phyloP scores from a whole-genome alignment of 2,329 filamentous ascomycete genomes.

The Colletotrichum lindemuthianum region DNA sequence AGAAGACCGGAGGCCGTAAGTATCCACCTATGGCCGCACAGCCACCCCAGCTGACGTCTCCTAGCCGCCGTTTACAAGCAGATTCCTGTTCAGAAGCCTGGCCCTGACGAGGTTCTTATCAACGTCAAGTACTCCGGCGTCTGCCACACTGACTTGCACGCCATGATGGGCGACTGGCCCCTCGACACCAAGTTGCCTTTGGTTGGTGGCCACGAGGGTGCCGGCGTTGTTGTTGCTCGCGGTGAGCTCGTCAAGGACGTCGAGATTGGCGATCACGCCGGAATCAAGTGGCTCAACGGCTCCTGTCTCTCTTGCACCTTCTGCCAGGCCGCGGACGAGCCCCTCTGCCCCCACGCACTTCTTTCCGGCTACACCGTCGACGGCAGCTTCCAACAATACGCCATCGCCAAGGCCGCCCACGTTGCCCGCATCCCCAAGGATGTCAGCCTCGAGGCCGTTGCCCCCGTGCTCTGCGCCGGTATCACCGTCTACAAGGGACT shows the following conservation, averaged over 20 bases:
- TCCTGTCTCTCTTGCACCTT: conserved; percentile 85
- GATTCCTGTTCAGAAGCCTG: conserved; percentile 84
- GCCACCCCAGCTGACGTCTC: conserved; percentile 22
- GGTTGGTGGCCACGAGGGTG: conserved; percentile 83
- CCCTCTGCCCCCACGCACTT: conserved; percentile 78
- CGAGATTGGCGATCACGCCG: conserved; percentile 84
- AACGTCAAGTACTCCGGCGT: conserved; percentile 92
- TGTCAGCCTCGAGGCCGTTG: conserved; percentile 77
- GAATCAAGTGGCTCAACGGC: conserved; percentile 94
- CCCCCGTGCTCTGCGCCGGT: conserved; percentile 85
- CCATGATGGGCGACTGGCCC: conserved; percentile 91
- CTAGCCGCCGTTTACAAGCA: conserved; percentile 76
- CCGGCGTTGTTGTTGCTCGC: conserved; percentile 82
- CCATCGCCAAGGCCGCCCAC: conserved; percentile 86
- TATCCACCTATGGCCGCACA: conserved; percentile 33
- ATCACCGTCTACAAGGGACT: conserved; percentile 93
- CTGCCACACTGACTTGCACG: conserved; percentile 86
- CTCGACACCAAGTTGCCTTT: conserved; percentile 83
- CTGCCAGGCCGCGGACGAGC: conserved; percentile 84
- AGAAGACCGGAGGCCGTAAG: conserved; percentile 79
- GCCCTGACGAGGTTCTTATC: conserved; percentile 89
- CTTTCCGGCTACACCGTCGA: conserved; percentile 94
- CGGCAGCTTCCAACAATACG: conserved; percentile 87
- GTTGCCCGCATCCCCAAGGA: conserved; percentile 84
- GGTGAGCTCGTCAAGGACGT: conserved; percentile 82